Base-by-base conservation (phyloP, 2,329 filamentous ascomycete genomes). In the Pseudogymnoascus sp. region DNA sequence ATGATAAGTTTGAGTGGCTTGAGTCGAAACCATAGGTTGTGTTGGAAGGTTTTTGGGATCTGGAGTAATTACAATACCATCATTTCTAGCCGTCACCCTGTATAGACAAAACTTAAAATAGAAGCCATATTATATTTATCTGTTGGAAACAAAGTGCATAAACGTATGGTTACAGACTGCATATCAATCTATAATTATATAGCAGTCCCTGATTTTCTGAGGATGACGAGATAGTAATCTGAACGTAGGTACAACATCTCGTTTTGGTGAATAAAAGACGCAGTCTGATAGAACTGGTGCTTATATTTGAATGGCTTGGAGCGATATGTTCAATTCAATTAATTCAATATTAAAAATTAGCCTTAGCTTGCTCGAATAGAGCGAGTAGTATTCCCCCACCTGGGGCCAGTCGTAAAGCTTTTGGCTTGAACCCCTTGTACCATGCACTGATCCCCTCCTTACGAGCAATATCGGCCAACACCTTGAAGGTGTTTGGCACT, bases 401-500 rank as follows among this genome's bases (percentile, higher is more conserved):
- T 22, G 87, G 87, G 63, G 86, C 84, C 66, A 87, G 72, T 75
- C 88, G 78, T 67, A 93, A 79, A 50, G 96, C 92, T 84, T 97
- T 97, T 68, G 92, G 92, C 64, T 93, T 71, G 82, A 97, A 97
- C 14, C 92, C 92, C 84, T 97, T 97, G 83, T 97, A 97, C 64
- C 97, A 79, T 33, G 92, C 92, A 54, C 76, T 76, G 73, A 94
- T 91, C 6, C 92, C 92, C 76, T 97, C 92, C 78, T 97, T 92
- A 77, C 84, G 89, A 76, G 90, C 86, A 65, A 97, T 90, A 3
- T 89, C 92, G 62, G 83, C 86, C 59, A 96, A 80, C 16, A 90
- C 86, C 33, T 90, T 89, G 83, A 86, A 95, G 37, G 92, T 92
- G 92, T 92, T 97, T 84, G 96, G 96, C 80, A 97, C 97, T 82